A percentile compares a stretch with the other conserved stretches of the same genome.
phyloP scores from a whole-genome alignment of 352 stramenopile species.

The Pythium aphanidermatum region DNA sequence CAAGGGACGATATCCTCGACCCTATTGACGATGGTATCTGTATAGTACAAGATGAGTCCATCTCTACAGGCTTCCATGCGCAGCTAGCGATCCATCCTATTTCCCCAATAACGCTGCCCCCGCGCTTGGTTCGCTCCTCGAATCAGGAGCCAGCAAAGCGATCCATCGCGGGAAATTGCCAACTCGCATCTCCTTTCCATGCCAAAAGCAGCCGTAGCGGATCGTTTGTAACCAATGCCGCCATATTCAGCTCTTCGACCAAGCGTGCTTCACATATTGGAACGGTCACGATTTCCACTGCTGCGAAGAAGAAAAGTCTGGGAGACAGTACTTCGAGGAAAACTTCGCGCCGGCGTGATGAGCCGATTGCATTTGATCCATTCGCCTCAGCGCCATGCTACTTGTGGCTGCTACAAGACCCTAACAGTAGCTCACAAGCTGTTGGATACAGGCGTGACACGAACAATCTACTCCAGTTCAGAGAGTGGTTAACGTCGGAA shows the following conservation, averaged over 20 bases:
- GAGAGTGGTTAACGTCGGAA: slow-evolving; percentile 21
- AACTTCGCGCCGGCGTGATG: neutral
- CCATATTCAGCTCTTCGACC: slow-evolving; percentile 4
- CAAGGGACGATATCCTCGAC: neutral
- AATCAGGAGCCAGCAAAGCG: neutral
- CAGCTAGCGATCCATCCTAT: slow-evolving; percentile 16
- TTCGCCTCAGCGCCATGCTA: slow-evolving; percentile 31
- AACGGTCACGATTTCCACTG: neutral
- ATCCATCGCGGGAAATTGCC: neutral
- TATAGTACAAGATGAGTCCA: no score
- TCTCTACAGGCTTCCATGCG: neutral
- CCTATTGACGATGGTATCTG: neutral
- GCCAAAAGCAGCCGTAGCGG: neutral
- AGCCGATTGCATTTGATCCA: slow-evolving; percentile 39
- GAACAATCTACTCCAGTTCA: slow-evolving; percentile 18
- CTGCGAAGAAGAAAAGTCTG: no score
- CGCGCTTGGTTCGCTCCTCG: neutral
- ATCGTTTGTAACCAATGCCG: neutral
- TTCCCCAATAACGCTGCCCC: neutral
- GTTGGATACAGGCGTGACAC: slow-evolving; percentile 16
- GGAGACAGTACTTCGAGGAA: no score
- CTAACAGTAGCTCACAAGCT: slow-evolving; percentile 1
- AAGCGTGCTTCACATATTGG: slow-evolving; percentile 1
- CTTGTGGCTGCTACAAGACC: slow-evolving; percentile 24
- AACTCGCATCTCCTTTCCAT: no score